Evolutionary conservation across 176 grass and related monocot genomes (phyloP).

Genomic region (Raddia guianensis): DNA sequence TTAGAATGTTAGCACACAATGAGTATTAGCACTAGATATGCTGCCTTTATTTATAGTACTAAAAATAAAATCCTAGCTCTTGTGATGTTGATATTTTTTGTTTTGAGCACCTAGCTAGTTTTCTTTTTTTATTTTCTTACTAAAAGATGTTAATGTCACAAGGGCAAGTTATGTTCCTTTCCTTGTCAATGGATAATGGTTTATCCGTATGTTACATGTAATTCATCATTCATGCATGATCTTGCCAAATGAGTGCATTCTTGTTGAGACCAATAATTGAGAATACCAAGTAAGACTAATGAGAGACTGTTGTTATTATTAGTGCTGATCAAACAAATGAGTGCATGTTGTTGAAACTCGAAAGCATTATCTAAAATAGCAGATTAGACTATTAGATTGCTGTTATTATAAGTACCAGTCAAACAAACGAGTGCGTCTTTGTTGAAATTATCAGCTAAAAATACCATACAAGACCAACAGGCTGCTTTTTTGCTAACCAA

Average conservation of each 20-base stretch:
- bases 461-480: neutral
- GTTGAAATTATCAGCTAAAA: slow-evolving; percentile 18
- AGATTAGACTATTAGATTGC: neutral
- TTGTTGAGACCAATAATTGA: slow-evolving; percentile 11
- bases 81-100: neutral
- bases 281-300: neutral
- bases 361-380: neutral
- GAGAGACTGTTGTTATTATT: neutral
- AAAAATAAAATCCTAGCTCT: slow-evolving; percentile 1
- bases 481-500: slow-evolving; percentile 22
- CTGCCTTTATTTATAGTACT: neutral
- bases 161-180: neutral
- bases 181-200: neutral
- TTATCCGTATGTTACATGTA: neutral
- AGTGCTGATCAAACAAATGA: slow-evolving; percentile 1
- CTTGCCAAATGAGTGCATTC: neutral
- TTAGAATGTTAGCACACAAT: no score
- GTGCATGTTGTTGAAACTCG: neutral
- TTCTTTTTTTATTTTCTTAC: neutral
- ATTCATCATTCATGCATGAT: neutral
- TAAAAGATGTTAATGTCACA: neutral
- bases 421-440: slow-evolving; percentile 3
- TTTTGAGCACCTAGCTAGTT: neutral
- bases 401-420: neutral
- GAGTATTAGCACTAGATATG: no score